Evolutionary conservation across 2,329 filamentous ascomycete species (phyloP), one percentile per base, ranked within the genome.

Genomic region (Talaromyces sp.): DNA sequence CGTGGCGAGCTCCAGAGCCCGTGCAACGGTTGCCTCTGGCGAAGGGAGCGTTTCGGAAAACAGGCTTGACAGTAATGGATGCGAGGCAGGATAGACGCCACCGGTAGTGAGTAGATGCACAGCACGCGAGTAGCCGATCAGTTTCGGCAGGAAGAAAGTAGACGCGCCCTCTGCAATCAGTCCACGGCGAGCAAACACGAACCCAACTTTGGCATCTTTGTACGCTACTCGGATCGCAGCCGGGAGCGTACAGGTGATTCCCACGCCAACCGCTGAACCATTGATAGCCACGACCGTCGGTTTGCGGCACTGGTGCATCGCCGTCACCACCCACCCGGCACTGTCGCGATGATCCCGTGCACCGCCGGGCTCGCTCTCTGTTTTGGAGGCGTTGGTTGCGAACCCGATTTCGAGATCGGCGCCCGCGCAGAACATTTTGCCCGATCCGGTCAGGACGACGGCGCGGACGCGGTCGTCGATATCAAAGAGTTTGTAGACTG

Each of bases 131-230:
- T 60, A 37, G 63, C 90, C 89, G 64, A 92, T 82, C 28, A 92
- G 79, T 0, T 87, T 83, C 2, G 89, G 89, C 39, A 92, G 80
- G 78, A 90, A 92, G 74, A 84, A 92, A 8, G 85, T 87, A 58
- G 83, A 86, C 70, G 84, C 88, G 0, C 87, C 88, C 75, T 93
- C 90, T 84, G 90, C 88, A 64, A 86, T 81, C 69, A 92, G 81
- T 1, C 89, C 89, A 48, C 89, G 82, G 28, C 88, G 83, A 25
- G 83, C 81, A 73, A 92, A 93, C 18, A 91, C 88, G 71, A 92
- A 90, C 59, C 89, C 89, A 66, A 92, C 83, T 70, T 88, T 89
- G 1, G 88, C 86, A 11, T 77, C 75, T 44, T 76, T 72, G 66
- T 83, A 85, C 44, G 79, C 84, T 65, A 88, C 76, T 46, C 84